Evolutionary conservation across 108 stramenopile genomes (phyloP).

Genomic region (Skeletonema marinoi): DNA sequence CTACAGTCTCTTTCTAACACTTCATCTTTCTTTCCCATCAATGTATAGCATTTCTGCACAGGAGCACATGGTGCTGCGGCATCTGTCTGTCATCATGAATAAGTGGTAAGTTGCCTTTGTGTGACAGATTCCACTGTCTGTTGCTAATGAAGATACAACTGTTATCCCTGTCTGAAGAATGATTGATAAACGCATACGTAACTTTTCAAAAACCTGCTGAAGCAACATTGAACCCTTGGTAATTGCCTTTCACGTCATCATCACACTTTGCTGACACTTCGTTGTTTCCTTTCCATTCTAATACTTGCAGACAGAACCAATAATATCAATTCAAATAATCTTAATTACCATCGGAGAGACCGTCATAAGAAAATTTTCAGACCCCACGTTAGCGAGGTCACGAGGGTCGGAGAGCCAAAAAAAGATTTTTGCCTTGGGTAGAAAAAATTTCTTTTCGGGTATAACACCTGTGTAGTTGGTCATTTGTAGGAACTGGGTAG

Average conservation of each 20-base stretch:
- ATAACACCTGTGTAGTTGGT: too few species aligned
- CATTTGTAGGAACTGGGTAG: too few species aligned
- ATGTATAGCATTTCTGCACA: neutral
- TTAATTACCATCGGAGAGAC: neutral
- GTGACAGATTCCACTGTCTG: neutral
- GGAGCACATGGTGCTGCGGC: neutral
- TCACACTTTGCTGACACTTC: neutral
- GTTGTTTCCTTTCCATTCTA: neutral
- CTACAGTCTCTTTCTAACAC: conserved; percentile 12
- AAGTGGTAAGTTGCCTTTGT: neutral
- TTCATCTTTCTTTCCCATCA: neutral
- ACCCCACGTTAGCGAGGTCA: too few species aligned
- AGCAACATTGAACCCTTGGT: neutral
- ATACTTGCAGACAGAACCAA: neutral
- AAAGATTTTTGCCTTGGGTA: too few species aligned
- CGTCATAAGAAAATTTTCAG: too few species aligned
- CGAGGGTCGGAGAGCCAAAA: too few species aligned
- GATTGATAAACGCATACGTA: conserved; percentile 37
- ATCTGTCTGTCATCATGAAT: neutral
- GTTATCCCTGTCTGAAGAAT: conserved; percentile 45
- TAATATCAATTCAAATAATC: neutral
- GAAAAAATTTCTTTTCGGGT: too few species aligned
- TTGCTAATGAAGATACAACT: conserved; percentile 32
- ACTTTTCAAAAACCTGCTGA: conserved; percentile 34
- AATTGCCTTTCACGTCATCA: neutral